Base-by-base conservation (phyloP, 192 early-diverging fungal genomes). In the Backusella macrospora region DNA sequence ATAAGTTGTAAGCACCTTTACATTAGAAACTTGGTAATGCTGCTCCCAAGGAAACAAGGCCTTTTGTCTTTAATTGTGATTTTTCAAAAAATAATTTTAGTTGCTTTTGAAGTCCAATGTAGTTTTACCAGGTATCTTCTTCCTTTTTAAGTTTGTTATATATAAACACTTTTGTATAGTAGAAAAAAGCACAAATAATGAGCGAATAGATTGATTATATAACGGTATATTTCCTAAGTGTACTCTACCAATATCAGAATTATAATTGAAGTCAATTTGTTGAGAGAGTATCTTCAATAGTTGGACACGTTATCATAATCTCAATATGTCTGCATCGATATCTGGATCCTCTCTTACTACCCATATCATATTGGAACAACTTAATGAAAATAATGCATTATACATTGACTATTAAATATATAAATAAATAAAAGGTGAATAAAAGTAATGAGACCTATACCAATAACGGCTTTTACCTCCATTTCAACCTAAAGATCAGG, bases 331-430 rank as follows among this genome's bases (percentile, higher is more conserved):
- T 14, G 75, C 76, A 42, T 80, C 78, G 23, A 80, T 71, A 0
- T 82, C 78, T 0, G 82, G 67, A 4, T 78, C 76, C 34, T 87
- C 85, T 7, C 73, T 76, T 10, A 92, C 85, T 9, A 92, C 75
- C 12, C 92, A 14, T 7, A 92, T 75, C 9, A 91, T 84, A 70
- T 92, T 90, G 59, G 90, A 92, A 9, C 92, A 82, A 8, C 84
- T 86, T 5, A 89, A 69, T 73, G 92, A 70, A 62, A 92, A 90
- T 23, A 87, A 74, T 0, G 88, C 77, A 45, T 87, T 46, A 6
- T 85, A 73, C 15, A 91, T 71, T 7, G 86, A 75, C 65, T 90
- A 80, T 7, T 47, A 39, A 5, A 14, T 47, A 34, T 12, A 44
- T n/a, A 21, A 47, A 23, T 65, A 46, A 45, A 37, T 14, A 13